Percentiles rank a stretch among this genome's conserved stretches.
These are phyloP conservation scores for Casuarina glauca DNA, from an alignment of 306 rosid species.

Conservation along the genomic window DNA sequence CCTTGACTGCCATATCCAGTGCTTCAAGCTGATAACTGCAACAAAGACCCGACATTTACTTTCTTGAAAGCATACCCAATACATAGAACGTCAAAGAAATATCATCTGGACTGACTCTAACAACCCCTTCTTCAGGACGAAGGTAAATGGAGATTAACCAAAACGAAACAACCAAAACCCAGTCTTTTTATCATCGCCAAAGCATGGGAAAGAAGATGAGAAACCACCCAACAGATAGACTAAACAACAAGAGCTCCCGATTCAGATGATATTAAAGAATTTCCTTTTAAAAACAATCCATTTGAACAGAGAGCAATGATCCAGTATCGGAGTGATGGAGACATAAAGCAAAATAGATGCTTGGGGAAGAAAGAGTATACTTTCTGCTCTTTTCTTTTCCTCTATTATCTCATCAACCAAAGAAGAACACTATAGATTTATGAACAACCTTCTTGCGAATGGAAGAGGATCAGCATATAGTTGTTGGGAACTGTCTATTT, in stretches of 20 bases:
- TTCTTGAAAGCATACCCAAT: neutral
- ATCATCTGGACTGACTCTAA: neutral
- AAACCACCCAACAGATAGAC: conserved; percentile 28
- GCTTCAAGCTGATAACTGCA: conserved; percentile 88
- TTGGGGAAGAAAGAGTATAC: neutral
- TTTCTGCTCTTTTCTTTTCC: neutral
- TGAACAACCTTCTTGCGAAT: conserved; percentile 68
- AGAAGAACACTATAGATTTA: neutral
- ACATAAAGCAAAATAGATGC: neutral
- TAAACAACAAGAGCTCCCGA: neutral
- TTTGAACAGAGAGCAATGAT: neutral
- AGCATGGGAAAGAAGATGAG: neutral
- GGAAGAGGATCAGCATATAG: conserved; percentile 44
- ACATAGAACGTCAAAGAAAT: neutral
- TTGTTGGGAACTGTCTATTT: conserved; percentile 10
- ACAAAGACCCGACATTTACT: neutral
- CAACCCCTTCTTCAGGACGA: neutral
- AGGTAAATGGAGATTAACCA: neutral
- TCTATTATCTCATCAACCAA: neutral
- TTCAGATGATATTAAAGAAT: neutral
- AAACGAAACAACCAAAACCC: neutral
- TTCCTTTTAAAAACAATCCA: neutral
- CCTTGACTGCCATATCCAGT: conserved; percentile 51
- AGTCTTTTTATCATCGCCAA: neutral
- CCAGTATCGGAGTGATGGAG: neutral